A percentile compares a stretch with the other conserved stretches of the same genome.
phyloP scores from a whole-genome alignment of 1,284 basidiomycete genomes.

The Austroboletus niveus region DNA sequence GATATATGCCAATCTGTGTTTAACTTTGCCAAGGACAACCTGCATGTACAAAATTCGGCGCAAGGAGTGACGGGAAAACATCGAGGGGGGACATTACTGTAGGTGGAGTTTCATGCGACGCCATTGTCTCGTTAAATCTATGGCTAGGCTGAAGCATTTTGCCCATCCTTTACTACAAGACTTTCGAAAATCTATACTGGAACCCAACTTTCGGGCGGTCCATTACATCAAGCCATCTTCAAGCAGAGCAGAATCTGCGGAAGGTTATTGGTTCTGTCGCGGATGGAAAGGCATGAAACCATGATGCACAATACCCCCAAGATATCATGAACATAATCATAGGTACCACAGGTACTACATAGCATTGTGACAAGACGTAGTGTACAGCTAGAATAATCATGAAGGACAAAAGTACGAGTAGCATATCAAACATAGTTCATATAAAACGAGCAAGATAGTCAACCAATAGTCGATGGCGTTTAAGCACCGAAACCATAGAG shows the following conservation, averaged over 20 bases:
- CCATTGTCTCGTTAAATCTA: not conserved
- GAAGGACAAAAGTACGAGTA: not conserved
- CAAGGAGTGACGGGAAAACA: conserved; percentile 30
- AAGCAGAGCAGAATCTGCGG: conserved; percentile 67
- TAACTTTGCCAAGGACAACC: conserved; percentile 53
- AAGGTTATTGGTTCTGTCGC: conserved; percentile 73
- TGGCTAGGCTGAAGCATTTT: conserved; percentile 70
- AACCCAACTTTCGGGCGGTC: conserved; percentile 59
- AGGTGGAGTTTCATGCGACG: conserved; percentile 29
- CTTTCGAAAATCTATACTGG: conserved; percentile 52
- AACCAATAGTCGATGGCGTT: conserved; percentile 17
- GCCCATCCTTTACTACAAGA: conserved; percentile 55
- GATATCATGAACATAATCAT: too few relatives aligned
- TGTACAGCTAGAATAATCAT: conserved; percentile 20
- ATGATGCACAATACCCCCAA: not conserved
- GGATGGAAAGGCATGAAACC: conserved; percentile 44
- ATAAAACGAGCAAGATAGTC: too few relatives aligned
- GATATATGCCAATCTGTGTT: conserved; percentile 65
- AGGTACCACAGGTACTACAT: not conserved
- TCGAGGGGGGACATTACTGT: conserved; percentile 66
- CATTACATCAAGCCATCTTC: conserved; percentile 63
- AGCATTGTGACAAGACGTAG: conserved; percentile 8
- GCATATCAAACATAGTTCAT: not conserved
- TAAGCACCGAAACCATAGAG: conserved; percentile 79
- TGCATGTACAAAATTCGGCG: conserved; percentile 46